Evolutionary conservation across 2,329 filamentous ascomycete species (phyloP).

Genomic region (Rhexocercosporidium sp.): DNA sequence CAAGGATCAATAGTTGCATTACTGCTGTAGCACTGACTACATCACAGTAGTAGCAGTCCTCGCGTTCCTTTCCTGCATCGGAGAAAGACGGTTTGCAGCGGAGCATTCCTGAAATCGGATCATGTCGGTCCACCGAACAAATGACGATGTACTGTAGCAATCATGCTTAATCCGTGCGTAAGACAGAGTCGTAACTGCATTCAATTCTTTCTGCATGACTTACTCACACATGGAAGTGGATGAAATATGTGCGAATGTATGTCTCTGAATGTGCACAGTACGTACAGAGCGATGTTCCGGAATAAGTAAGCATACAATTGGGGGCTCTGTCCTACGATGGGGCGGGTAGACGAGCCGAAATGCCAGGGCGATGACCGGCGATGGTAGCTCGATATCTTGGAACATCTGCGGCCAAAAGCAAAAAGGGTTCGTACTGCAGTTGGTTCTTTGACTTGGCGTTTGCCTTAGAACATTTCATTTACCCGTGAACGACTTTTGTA

Average conservation of each 20-base stretch:
- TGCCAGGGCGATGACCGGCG: neutral
- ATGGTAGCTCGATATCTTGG: neutral
- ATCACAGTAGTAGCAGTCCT: neutral
- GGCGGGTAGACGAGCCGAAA: neutral
- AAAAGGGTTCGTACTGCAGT: neutral
- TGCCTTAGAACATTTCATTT: neutral
- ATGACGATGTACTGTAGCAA: neutral
- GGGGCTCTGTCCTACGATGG: neutral
- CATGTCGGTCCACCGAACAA: neutral
- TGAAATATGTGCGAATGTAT: constrained; percentile 8
- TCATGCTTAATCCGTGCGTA: neutral
- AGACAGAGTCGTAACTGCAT: neutral
- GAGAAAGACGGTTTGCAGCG: constrained; percentile 17
- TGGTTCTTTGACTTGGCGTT: neutral
- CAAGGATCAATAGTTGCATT: constrained; percentile 13
- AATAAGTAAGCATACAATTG: constrained; percentile 1
- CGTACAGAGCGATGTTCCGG: neutral
- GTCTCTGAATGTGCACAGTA: neutral
- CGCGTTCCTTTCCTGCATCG: constrained; percentile 12
- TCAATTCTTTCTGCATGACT: neutral
- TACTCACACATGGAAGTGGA: neutral
- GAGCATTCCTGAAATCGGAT: constrained; percentile 6
- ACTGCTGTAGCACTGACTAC: neutral
- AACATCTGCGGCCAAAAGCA: neutral
- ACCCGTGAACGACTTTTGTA: neutral